Evolutionary conservation across 2,329 filamentous ascomycete species (phyloP), one percentile per base, ranked within the genome.

Genomic region (Diplodia seriata): DNA sequence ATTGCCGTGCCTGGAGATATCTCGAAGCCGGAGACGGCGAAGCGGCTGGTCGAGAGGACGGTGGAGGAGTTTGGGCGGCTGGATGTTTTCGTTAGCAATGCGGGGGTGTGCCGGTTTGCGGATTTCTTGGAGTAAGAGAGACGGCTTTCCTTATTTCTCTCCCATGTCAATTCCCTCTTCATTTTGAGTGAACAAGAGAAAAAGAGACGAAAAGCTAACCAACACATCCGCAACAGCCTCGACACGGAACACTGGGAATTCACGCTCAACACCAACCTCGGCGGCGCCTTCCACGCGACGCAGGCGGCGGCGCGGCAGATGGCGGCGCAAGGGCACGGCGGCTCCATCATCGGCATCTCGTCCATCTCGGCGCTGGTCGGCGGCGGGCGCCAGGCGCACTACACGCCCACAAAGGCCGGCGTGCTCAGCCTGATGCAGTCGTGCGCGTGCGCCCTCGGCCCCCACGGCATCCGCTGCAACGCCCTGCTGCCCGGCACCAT

Each of bases 331-430:
- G 87, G 89, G 0, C 74, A 76, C 7, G 92, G 93, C 18, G 93
- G 93, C 40, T 90, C 87, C 73, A 95, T 97, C 74, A 94, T 93
- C 71, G 91, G 87, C 66, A 84, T 94, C 49, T 90, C 87, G 8
- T 91, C 88, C 71, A 92, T 93, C 74, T 89, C 85, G 20, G 91
- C 91, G 0, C 85, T 93, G 14, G 90, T 93, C 0, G 93, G 93
- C 47, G 93, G 92, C 53, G 91, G 89, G 0, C 83, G 85, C 56
- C 93, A 96, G 81, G 89, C 88, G 31, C 93, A 97, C 76, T 97
- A 96, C 80, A 96, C 93, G 18, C 91, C 93, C 11, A 96, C 93
- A 18, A 97, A 97, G 79, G 92, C 93, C 0, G 93, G 92, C 2
- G 85, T 97, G 2, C 76, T 92, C 47, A 91, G 88, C 56, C 83